Base-by-base conservation (phyloP, 257 asterid genomes). In the Paulownia fortunei region DNA sequence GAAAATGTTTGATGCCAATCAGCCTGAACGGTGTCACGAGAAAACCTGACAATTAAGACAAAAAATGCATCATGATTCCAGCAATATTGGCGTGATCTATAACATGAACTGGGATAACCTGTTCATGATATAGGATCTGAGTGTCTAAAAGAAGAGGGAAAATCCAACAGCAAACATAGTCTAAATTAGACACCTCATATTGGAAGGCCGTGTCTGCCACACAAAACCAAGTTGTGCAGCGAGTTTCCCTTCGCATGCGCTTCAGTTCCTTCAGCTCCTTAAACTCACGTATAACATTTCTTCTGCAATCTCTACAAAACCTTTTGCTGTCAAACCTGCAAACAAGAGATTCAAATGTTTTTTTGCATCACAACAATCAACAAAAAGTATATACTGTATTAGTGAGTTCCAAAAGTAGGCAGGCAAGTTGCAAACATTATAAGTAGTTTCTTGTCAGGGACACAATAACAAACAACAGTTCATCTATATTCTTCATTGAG, bases 281-380 rank as follows among this genome's bases (percentile, higher is more conserved):
- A 76, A 93, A 96, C 87, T 96, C 99, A 2, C 99, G 97, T 72
- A 96, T 90, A 60, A 96, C 99, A 81, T 96, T 96, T 86, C 94
- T 93, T 84, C 98, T 83, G 91, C 99, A 96, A 81, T 96, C 99
- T 90, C 98, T 88, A 78, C 99, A 96, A 80, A 96, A 96, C 84
- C 98, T 89, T 87, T 96, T 93, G 92, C 97, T 92, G 74, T 96
- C 97, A 76, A 96, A 96, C 90, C 99, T 96, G 97, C 74, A 80
- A 74, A 41, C 67, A 83, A 79, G 79, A 56, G 23, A 64, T 34
- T 55, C 59, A 60, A 41, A 59, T 36, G 41, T 44, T 65, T 41
- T 46, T 27, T 19, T n/a, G 23, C 21, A 74, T 62, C 70, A 73
- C 21, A 44, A 10, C 18, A 63, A 52, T 39, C 39, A 36, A 55